Evolutionary conservation across 225 moss, liverwort and hornwort genomes (phyloP).

Genomic region (Anthoceros angustus): DNA sequence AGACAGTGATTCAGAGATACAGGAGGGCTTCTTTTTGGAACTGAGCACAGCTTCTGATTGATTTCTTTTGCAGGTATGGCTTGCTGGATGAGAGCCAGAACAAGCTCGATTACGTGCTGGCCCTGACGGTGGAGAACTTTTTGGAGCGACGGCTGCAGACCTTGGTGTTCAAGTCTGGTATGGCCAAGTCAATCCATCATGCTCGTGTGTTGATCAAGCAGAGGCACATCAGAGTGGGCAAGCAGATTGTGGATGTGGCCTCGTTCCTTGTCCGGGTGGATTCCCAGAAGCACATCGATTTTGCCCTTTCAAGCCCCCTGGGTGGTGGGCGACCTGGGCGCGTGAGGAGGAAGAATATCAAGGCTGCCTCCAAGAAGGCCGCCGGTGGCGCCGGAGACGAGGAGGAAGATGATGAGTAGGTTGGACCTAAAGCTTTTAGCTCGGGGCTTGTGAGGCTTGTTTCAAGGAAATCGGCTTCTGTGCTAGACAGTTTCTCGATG

Average conservation of each 20-base stretch:
- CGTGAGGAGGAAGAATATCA: constrained; percentile 2
- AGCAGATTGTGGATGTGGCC: neutral
- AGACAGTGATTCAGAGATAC: no score
- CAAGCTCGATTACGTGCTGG: constrained; percentile 90
- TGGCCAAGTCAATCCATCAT: constrained; percentile 89
- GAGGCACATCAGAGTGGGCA: constrained; percentile 39
- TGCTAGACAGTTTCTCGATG: no score
- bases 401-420: constrained; percentile 5
- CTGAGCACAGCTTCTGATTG: no score
- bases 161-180: constrained; percentile 77
- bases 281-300: neutral
- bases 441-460: no score
- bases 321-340: constrained; percentile 3
- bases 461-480: no score
- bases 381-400: constrained; percentile 1
- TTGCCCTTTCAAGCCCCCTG: neutral
- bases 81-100: constrained; percentile 69
- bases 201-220: constrained; percentile 82
- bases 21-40: no score
- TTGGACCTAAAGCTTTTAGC: no score
- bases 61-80: constrained; percentile 19
- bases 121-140: constrained; percentile 70
- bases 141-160: constrained; percentile 78
- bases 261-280: neutral
- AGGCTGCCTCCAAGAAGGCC: constrained; percentile 6